These are phyloP conservation scores for Spraguea lophii DNA, from an alignment of 371 early-diverging fungal genomes.

Conservation along the genomic window DNA sequence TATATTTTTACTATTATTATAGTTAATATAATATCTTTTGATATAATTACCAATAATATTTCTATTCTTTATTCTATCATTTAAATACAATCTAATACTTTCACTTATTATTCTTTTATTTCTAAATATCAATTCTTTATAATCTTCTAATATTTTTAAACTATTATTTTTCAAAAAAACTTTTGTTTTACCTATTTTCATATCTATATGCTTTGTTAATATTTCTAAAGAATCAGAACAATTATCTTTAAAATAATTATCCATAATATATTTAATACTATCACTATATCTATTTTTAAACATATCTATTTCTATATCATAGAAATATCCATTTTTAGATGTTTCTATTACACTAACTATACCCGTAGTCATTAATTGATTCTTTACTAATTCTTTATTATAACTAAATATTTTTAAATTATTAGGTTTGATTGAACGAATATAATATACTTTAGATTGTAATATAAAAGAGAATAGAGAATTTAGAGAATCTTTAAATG, in stretches of 20 bases:
- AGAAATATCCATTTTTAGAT: constrained; percentile 76
- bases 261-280: no score
- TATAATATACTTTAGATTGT: constrained; percentile 81
- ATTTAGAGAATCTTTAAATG: constrained; percentile 56
- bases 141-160: constrained; percentile 3
- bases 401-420: constrained; percentile 63
- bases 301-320: constrained; percentile 65
- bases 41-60: no score
- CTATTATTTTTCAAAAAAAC: constrained; percentile 7
- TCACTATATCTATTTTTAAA: constrained; percentile 58
- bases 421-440: constrained; percentile 94
- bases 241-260: not conserved
- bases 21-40: no score
- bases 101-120: not conserved
- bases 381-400: constrained; percentile 53
- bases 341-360: constrained; percentile 79
- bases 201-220: not conserved
- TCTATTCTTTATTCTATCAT: not conserved
- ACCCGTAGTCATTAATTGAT: constrained; percentile 27
- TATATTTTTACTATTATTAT: no score
- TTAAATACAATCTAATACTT: not conserved
- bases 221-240: not conserved
- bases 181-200: not conserved
- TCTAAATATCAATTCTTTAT: not conserved
- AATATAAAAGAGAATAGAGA: constrained; percentile 65